phyloP scores from a whole-genome alignment of 2,329 filamentous ascomycete species.

The Orbilia quercus region DNA sequence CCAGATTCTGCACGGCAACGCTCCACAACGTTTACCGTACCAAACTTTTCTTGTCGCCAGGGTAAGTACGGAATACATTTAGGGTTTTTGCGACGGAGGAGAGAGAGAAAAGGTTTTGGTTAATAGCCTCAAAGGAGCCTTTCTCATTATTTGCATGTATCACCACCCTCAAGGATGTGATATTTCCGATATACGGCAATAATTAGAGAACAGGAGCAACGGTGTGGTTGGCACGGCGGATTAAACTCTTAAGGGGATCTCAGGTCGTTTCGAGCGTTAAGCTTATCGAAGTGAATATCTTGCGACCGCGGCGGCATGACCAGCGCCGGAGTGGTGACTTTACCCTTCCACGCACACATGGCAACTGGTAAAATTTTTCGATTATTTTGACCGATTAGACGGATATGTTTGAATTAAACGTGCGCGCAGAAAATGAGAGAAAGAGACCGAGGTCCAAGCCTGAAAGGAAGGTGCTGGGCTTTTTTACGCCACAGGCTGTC shows the following conservation, averaged over 20 bases:
- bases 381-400: background rate
- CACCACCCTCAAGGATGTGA: conserved; percentile 50
- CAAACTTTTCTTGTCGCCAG: conserved; percentile 55
- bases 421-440: background rate
- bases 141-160: conserved; percentile 51
- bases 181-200: conserved; percentile 53
- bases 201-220: conserved; percentile 22
- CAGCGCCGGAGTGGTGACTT: conserved; percentile 37
- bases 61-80: conserved; percentile 37
- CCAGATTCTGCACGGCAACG: conserved; percentile 55
- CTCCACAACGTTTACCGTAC: conserved; percentile 56
- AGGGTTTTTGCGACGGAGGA: conserved; percentile 41
- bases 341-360: conserved; percentile 28
- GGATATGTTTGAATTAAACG: background rate
- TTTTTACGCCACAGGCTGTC: conserved; percentile 51
- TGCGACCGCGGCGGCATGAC: conserved; percentile 47
- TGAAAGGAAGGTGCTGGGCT: conserved; percentile 52
- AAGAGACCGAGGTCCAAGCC: conserved; percentile 35
- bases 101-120: conserved; percentile 1
- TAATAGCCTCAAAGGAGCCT: conserved; percentile 49
- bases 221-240: conserved; percentile 34
- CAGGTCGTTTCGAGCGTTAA: conserved; percentile 35
- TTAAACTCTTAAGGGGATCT: no score
- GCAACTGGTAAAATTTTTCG: conserved; percentile 10
- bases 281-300: conserved; percentile 27